Base-by-base conservation (phyloP, 306 rosid genomes). In the Pyrus pyrifolia region DNA sequence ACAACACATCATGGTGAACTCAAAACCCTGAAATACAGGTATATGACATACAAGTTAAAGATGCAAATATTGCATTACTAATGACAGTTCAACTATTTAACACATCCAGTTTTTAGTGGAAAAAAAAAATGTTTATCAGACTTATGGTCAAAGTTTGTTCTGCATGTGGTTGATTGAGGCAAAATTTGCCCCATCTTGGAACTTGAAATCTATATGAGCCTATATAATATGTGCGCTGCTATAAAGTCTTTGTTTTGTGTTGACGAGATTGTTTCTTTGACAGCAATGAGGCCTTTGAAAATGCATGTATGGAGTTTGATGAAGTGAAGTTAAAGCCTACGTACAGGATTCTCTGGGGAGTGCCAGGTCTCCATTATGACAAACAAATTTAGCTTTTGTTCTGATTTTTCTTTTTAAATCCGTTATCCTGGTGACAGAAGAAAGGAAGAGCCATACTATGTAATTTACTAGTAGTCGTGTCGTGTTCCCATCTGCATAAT, bases 1-100 rank as follows among this genome's bases (percentile, higher is more conserved):
- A 95, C 98, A 29, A 95, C 98, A 70, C 98, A 95, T 84, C 98
- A 92, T 22, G 98, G 98, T 2, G 98, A 92, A 82, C 95, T 95
- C 70, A 95, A 95, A 92, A 90, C 97, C 80, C 86, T 95, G 73
- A 92, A 95, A 87, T 95, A 95, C 89, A 95, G 98, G 98, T 92
- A 91, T 63, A 35, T 21, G 27, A 19, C 49, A 70, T 70, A 42
- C 77, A 38, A 72, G 18, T 66, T 59, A 58, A 78, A 75, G 71
- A 73, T 67, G 76, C n/a, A 62, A 49, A 44, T 17, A 31, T 52
- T 52, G 44, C 10, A 31, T 4, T 31, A 31, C 29, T 71, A 49
- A 45, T 70, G 61, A 58, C 31, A 61, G 72, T 45, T 73, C 67
- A 21, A 30, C 73, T 46, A 14, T 63, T 68, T 25, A 63, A 77